A percentile compares a stretch with the other conserved stretches of the same genome.
These are phyloP conservation scores for Ilyonectria mors-panacis DNA, from an alignment of 2,329 filamentous ascomycete genomes.

Conservation along the genomic window DNA sequence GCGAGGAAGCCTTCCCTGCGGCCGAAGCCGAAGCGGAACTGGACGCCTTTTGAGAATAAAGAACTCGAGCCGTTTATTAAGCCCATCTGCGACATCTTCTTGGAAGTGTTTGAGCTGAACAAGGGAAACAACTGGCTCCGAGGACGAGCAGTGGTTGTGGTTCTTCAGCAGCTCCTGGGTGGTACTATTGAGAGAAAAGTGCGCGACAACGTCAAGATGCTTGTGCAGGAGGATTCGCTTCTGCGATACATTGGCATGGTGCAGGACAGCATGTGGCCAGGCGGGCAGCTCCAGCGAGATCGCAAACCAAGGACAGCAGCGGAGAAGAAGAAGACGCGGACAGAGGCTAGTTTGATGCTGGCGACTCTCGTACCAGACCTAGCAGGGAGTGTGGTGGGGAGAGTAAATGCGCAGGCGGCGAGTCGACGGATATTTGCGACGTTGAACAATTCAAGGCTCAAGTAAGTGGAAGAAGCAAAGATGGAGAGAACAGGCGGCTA, in stretches of 20 bases:
- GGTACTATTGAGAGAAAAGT: slow-evolving; percentile 97
- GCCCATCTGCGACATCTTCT: slow-evolving; percentile 96
- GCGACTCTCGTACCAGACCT: slow-evolving; percentile 92
- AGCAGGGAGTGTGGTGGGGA: slow-evolving; percentile 92
- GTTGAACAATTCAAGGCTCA: slow-evolving; percentile 90
- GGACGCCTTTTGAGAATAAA: slow-evolving; percentile 91
- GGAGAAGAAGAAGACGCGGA: slow-evolving; percentile 85
- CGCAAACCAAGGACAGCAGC: slow-evolving; percentile 72
- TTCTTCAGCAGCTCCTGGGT: slow-evolving; percentile 94
- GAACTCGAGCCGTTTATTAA: slow-evolving; percentile 97
- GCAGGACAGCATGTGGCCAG: slow-evolving; percentile 87
- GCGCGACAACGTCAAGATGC: slow-evolving; percentile 82
- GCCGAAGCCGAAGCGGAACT: slow-evolving; percentile 94
- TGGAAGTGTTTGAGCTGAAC: slow-evolving; percentile 95
- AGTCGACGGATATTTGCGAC: slow-evolving; percentile 91
- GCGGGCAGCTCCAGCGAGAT: slow-evolving; percentile 68
- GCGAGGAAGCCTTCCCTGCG: slow-evolving; percentile 66
- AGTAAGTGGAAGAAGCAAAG: slow-evolving; percentile 71
- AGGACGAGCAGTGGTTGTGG: slow-evolving; percentile 94
- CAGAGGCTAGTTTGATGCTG: slow-evolving; percentile 90
- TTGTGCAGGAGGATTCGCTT: slow-evolving; percentile 84
- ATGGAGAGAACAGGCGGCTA: slow-evolving; percentile 32
- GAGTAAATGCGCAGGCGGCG: slow-evolving; percentile 91
- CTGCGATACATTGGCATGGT: slow-evolving; percentile 81
- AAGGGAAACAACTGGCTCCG: slow-evolving; percentile 97